Evolutionary conservation across 352 stramenopile species (phyloP).

Genomic region (Phytophthora sp.): DNA sequence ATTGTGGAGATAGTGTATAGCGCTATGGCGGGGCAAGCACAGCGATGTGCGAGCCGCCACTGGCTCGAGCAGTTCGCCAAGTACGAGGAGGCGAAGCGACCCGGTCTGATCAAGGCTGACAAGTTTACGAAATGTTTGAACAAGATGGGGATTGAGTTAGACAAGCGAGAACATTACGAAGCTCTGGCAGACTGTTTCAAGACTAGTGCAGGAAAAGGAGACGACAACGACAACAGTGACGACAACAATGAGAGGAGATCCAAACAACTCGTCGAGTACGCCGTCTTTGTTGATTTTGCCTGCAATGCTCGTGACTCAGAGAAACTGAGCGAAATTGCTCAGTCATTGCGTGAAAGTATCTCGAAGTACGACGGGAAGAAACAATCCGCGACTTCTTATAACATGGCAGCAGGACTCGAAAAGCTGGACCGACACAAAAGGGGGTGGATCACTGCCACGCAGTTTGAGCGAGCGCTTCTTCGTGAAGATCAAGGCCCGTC

Average conservation of each 20-base stretch:
- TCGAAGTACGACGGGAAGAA: conserved; percentile 63
- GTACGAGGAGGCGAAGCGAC: conserved; percentile 50
- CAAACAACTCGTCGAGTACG: conserved; percentile 53
- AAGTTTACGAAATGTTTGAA: conserved; percentile 68
- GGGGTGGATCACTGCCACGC: conserved; percentile 55
- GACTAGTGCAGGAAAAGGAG: neutral
- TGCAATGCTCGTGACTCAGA: conserved; percentile 73
- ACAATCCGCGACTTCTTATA: conserved; percentile 49
- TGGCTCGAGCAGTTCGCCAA: conserved; percentile 57
- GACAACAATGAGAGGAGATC: conserved; percentile 20
- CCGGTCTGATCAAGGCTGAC: conserved; percentile 38
- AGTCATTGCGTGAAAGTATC: conserved; percentile 54
- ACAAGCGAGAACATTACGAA: conserved; percentile 44
- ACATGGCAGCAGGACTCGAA: conserved; percentile 46
- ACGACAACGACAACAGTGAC: conserved; percentile 11
- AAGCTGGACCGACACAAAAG: conserved; percentile 66
- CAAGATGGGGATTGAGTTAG: conserved; percentile 59
- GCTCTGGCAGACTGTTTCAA: conserved; percentile 51
- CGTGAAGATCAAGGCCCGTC: conserved; percentile 33
- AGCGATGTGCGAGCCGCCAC: conserved; percentile 45
- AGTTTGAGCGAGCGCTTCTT: conserved; percentile 39
- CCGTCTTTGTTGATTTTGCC: conserved; percentile 67
- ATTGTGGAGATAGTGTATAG: conserved; percentile 63
- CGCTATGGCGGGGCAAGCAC: conserved; percentile 51
- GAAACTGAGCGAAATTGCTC: conserved; percentile 57